phyloP scores from a whole-genome alignment of 2,329 filamentous ascomycete species.

The Xylariaceae sp. region DNA sequence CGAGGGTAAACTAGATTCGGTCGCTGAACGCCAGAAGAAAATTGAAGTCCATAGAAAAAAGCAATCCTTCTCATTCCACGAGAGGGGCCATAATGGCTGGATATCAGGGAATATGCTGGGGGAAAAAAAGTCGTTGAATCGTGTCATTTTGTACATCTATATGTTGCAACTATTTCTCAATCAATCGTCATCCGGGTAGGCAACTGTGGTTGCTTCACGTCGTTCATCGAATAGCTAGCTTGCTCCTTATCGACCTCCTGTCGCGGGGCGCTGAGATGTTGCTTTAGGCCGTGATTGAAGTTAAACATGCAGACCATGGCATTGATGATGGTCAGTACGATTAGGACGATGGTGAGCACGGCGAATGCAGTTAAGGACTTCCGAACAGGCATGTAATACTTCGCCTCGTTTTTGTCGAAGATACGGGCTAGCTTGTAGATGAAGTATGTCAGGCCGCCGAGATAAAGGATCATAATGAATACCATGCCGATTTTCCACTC shows the following conservation, averaged over 20 bases:
- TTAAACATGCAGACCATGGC: conserved; percentile 87
- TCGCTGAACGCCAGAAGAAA: conserved; percentile 16
- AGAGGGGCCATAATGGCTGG: conserved; percentile 19
- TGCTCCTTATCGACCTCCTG: conserved; percentile 58
- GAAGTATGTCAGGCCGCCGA: conserved; percentile 91
- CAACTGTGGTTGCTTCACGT: conserved; percentile 56
- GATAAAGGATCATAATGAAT: conserved; percentile 79
- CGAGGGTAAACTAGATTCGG: conserved; percentile 1
- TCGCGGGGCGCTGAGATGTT: conserved; percentile 65
- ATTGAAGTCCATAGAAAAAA: background rate
- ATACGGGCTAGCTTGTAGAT: conserved; percentile 98
- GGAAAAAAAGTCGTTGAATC: conserved; percentile 34
- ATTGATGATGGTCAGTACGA: conserved; percentile 85
- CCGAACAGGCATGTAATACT: conserved; percentile 75
- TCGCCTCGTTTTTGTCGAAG: conserved; percentile 66
- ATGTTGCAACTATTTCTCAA: conserved; percentile 40
- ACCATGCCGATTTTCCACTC: conserved; percentile 82
- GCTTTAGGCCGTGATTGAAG: conserved; percentile 87
- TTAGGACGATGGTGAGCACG: conserved; percentile 85
- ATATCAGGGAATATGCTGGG: conserved; percentile 31
- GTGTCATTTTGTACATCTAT: conserved; percentile 37
- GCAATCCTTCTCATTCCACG: conserved; percentile 11
- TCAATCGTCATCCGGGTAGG: conserved; percentile 66
- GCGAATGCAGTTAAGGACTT: conserved; percentile 92
- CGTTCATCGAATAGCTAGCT: conserved; percentile 57